phyloP scores from a whole-genome alignment of 1,284 basidiomycete genomes.

The Prillingera fragicola region DNA sequence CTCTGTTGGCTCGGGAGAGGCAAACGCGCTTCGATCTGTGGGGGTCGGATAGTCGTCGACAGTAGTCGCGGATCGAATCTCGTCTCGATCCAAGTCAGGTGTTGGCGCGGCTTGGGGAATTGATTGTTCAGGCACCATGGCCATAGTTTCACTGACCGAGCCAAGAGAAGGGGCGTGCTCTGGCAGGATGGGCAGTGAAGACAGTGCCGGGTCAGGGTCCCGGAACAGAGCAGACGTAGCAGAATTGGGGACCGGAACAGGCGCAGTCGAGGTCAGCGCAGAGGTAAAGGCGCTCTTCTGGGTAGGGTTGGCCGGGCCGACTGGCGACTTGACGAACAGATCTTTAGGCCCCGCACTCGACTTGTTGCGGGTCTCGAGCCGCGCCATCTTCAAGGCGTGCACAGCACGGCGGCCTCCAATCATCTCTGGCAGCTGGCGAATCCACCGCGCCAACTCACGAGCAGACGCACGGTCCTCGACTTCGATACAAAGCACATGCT shows the following conservation, averaged over 20 bases:
- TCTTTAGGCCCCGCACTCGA: conserved; percentile 23
- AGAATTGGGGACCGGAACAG: conserved; percentile 2
- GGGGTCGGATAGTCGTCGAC: conserved; percentile 40
- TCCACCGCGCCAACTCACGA: conserved; percentile 79
- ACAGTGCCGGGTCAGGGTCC: not conserved
- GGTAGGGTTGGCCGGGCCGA: conserved; percentile 16
- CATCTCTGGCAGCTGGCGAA: conserved; percentile 68
- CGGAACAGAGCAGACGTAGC: too few relatives aligned
- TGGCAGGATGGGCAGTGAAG: conserved; percentile 9
- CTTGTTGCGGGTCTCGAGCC: conserved; percentile 28
- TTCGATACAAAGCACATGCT: conserved; percentile 74
- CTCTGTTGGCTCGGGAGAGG: conserved; percentile 28
- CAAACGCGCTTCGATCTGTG: conserved; percentile 25
- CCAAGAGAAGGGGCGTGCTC: conserved; percentile 3
- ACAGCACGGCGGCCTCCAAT: conserved; percentile 52
- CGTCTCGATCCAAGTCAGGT: conserved; percentile 16
- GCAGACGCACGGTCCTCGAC: conserved; percentile 63
- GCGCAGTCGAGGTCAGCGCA: conserved; percentile 34
- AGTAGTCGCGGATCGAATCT: conserved; percentile 27
- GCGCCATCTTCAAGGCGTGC: conserved; percentile 33
- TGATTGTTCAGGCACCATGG: not conserved
- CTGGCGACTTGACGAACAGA: conserved; percentile 41
- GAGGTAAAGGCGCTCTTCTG: conserved; percentile 30
- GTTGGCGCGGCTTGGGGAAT: conserved; percentile 9
- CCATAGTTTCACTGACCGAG: not conserved